Percentiles rank a stretch among this genome's conserved stretches.
These are phyloP conservation scores for Pseudofabraea citricarpa DNA, from an alignment of 2,329 filamentous ascomycete genomes.

Conservation along the genomic window DNA sequence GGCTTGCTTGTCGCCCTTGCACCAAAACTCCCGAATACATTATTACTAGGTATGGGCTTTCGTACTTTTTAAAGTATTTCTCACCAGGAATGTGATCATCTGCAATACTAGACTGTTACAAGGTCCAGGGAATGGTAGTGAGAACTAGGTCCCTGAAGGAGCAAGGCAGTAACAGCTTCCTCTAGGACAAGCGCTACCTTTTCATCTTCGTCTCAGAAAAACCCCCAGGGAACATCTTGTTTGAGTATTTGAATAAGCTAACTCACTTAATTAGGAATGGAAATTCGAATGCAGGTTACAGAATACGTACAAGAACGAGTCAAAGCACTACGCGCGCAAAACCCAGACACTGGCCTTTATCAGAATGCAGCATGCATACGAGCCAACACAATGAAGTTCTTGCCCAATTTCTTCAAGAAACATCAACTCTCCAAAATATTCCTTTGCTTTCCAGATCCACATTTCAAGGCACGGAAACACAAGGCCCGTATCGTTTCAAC, in stretches of 20 bases:
- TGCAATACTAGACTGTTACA: too few species aligned
- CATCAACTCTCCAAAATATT: constrained; percentile 85
- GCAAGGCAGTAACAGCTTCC: too few species aligned
- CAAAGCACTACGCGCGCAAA: constrained; percentile 69
- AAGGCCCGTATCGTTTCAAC: constrained; percentile 92
- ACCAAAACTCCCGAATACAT: constrained; percentile 71
- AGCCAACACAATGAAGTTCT: constrained; percentile 97
- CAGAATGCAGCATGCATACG: constrained; percentile 87
- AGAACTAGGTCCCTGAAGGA: too few species aligned
- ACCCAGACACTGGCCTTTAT: constrained; percentile 50
- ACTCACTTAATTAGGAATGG: constrained; percentile 58
- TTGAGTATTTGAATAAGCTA: constrained; percentile 4
- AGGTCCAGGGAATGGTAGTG: too few species aligned
- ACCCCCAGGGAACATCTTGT: too few species aligned
- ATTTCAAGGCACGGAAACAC: constrained; percentile 97
- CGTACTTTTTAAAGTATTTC: too few species aligned
- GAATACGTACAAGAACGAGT: constrained; percentile 89
- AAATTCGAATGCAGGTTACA: constrained; percentile 86
- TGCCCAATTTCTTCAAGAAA: constrained; percentile 93
- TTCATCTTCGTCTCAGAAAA: too few species aligned
- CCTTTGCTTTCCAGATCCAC: constrained; percentile 96
- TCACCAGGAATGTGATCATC: too few species aligned
- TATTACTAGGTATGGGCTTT: constrained; percentile 66
- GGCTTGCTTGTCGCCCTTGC: constrained; percentile 83
- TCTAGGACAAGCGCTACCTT: too few species aligned